Evolutionary conservation across 164 flowering plant species (phyloP), one percentile per base, ranked within the genome.

Genomic region (Annona cherimola): DNA sequence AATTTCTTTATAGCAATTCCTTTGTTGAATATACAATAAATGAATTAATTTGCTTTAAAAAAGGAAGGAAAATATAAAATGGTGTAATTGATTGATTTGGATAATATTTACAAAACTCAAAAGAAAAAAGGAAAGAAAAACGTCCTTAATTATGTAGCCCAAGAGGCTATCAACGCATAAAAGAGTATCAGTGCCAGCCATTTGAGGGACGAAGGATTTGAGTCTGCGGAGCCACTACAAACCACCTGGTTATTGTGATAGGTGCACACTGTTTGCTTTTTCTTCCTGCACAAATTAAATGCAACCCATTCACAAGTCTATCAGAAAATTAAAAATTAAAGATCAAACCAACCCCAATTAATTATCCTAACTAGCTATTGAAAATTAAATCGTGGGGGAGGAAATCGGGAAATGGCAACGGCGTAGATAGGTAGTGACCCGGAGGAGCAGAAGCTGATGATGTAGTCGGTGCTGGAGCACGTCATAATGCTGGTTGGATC

Each of bases 401-500:
- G 0, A 60, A 60, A 0, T 5, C 39, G 1, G 1, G 8, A 1
- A 61, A 0, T 5, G 2, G 7, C 39, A 63, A 3, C 3, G 44
- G 18, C 39, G 16, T 5, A 19, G 19, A 46, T 8, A 55, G 3
- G 54, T 7, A 76, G 80, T 19, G 12, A 92, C 99, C 96, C 86
- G 70, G 83, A 42, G 0, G 90, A 76, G 82, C 99, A 95, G 80
- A 91, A 95, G 26, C 89, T 67, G 70, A 95, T 45, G 6, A 87
- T 64, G 54, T 93, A 95, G 63, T 95, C 99, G 0, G 96, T 55
- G 0, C 83, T 89, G 0, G 88, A 46, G 76, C 99, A 95, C 0
- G 98, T 95, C 18, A 87, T 79, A 42, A 95, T 84, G 61, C 98
- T 91, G 45, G 86, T 79, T 1, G 97, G 96, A 75, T 95, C 98